phyloP scores from a whole-genome alignment of 192 early-diverging fungal genomes.

The Podila verticillata region DNA sequence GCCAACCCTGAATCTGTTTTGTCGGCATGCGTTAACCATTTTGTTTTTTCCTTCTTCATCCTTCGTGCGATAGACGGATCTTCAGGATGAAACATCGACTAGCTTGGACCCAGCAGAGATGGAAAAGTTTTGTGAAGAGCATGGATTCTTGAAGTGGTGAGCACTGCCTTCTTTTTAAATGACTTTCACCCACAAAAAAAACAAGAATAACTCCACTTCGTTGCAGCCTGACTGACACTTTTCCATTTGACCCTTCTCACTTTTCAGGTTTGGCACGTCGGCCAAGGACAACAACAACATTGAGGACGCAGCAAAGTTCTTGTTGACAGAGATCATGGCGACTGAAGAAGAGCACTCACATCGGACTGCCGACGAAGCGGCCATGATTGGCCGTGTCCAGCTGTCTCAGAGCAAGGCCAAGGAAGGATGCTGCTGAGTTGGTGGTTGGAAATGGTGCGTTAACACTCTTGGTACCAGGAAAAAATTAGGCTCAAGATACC shows the following conservation, averaged over 20 bases:
- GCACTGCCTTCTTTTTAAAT: not conserved
- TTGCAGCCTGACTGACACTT: not conserved
- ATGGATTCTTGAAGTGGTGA: conserved; percentile 65
- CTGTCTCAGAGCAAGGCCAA: conserved; percentile 34
- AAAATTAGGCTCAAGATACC: not conserved
- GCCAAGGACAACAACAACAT: conserved; percentile 72
- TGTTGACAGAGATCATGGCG: conserved; percentile 55
- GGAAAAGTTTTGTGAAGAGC: conserved; percentile 59
- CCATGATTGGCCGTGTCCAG: conserved; percentile 21
- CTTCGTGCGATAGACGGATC: conserved; percentile 47
- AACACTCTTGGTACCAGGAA: not conserved
- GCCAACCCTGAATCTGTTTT: not conserved
- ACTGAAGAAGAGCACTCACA: conserved; percentile 46
- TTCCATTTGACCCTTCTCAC: not conserved
- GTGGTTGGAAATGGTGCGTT: no score
- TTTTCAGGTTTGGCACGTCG: conserved; percentile 66
- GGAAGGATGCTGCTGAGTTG: conserved; percentile 29
- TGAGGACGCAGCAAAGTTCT: conserved; percentile 63
- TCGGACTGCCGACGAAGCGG: conserved; percentile 6
- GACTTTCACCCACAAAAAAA: no score
- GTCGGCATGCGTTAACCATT: not conserved
- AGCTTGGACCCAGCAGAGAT: conserved; percentile 50
- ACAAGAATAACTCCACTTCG: no score
- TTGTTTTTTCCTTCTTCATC: not conserved
- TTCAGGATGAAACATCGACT: conserved; percentile 46